Percentiles rank a stretch among this genome's conserved stretches.
These are phyloP conservation scores for Cyberlindnera euphorbiae DNA, from an alignment of 805 yeast species.

Conservation along the genomic window DNA sequence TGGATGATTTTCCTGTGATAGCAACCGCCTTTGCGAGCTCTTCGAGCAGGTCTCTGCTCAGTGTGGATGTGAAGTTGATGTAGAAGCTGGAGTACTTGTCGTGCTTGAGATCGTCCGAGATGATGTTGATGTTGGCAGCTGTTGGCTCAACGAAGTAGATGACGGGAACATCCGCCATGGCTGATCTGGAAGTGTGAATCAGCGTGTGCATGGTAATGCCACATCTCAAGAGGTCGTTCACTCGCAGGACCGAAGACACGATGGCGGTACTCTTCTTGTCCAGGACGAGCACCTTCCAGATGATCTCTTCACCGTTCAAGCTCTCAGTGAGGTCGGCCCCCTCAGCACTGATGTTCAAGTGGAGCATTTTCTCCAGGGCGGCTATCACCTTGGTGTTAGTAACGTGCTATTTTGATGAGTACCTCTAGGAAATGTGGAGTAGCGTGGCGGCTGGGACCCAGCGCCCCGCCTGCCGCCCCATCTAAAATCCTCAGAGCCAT, in stretches of 20 bases:
- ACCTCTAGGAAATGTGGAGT: too few species aligned
- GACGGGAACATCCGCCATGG: constrained; percentile 91
- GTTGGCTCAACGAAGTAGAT: constrained; percentile 91
- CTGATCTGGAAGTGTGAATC: constrained; percentile 66
- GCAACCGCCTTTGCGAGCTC: constrained; percentile 84
- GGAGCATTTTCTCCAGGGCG: constrained; percentile 76
- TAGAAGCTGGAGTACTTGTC: constrained; percentile 78
- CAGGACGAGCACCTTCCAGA: constrained; percentile 88
- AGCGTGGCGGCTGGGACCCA: too few species aligned
- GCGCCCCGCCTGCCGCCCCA: too few species aligned
- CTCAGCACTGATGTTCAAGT: constrained; percentile 62
- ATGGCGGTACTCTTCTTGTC: constrained; percentile 80
- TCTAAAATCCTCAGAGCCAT: not conserved
- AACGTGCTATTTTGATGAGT: too few species aligned
- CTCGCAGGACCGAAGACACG: constrained; percentile 86
- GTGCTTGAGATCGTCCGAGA: constrained; percentile 65
- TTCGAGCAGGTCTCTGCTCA: constrained; percentile 76
- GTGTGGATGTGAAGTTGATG: constrained; percentile 80
- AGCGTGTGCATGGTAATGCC: constrained; percentile 90
- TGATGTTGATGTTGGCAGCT: constrained; percentile 60
- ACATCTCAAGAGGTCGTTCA: constrained; percentile 81
- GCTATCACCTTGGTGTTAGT: constrained; percentile 21
- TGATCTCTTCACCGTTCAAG: constrained; percentile 56
- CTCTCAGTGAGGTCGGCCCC: constrained; percentile 49
- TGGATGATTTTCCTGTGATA: constrained; percentile 58